Percentiles rank a stretch among this genome's conserved stretches.
phyloP scores from a whole-genome alignment of 768 basidiomycete species.

The Phylloporus sp. region DNA sequence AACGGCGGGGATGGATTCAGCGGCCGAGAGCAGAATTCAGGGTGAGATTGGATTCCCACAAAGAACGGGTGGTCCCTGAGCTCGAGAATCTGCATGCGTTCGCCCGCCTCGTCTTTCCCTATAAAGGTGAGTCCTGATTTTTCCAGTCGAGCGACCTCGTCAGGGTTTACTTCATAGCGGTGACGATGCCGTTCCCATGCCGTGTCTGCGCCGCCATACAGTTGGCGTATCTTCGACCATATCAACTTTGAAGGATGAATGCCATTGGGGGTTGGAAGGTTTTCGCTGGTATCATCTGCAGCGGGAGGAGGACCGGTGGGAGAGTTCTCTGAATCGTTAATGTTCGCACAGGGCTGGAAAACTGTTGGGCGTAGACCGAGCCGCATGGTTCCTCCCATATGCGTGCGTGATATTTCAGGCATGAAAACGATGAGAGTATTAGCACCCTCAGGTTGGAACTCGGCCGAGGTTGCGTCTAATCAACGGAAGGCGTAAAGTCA shows the following conservation, averaged over 20 bases:
- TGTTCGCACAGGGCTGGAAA: conserved; percentile 51
- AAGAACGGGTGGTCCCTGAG: conserved; percentile 91
- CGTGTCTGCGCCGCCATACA: conserved; percentile 78
- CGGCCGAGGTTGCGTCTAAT: conserved; percentile 79
- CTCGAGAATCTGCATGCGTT: conserved; percentile 97
- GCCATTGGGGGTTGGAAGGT: conserved; percentile 4
- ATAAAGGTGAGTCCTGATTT: conserved; percentile 70
- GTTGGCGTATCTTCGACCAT: conserved; percentile 68
- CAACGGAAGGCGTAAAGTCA: conserved; percentile 4
- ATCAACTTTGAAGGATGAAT: conserved; percentile 42
- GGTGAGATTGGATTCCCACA: conserved; percentile 92
- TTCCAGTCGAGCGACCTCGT: conserved; percentile 69
- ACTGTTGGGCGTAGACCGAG: conserved; percentile 96
- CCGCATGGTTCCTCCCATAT: conserved; percentile 99
- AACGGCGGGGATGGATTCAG: conserved; percentile 97
- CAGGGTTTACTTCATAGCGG: conserved; percentile 93
- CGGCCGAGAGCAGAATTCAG: conserved; percentile 97
- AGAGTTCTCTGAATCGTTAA: conserved; percentile 11
- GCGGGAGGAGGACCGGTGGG: conserved; percentile 7
- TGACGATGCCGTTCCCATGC: conserved; percentile 98
- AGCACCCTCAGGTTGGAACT: conserved; percentile 62
- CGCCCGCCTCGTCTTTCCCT: conserved; percentile 93
- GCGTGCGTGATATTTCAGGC: conserved; percentile 97
- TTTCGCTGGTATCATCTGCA: conserved; percentile 1
- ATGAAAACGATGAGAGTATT: conserved; percentile 90